Evolutionary conservation across 2,329 filamentous ascomycete species (phyloP).

Genomic region (Ophiostoma ips): DNA sequence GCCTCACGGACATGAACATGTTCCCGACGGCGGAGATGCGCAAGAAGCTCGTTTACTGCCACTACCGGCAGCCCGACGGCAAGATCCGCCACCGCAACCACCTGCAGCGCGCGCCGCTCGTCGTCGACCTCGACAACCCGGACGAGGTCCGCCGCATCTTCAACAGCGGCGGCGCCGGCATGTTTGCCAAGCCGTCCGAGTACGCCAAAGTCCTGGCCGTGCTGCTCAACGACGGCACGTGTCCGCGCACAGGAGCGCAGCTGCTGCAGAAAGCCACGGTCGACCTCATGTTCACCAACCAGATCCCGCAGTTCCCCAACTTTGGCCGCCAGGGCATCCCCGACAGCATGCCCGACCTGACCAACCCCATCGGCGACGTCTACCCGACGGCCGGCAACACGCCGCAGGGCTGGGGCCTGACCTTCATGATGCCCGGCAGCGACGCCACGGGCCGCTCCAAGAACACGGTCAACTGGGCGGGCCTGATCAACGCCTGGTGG

Average conservation of each 20-base stretch:
- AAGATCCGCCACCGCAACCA: conserved; percentile 24
- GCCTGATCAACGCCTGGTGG: conserved; percentile 43
- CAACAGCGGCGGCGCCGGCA: conserved; percentile 30
- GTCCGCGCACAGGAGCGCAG: conserved; percentile 35
- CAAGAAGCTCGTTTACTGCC: conserved; percentile 37
- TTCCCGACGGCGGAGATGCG: conserved; percentile 38
- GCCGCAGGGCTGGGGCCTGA: conserved; percentile 48
- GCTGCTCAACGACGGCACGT: conserved; percentile 46
- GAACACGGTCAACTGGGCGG: conserved; percentile 38
- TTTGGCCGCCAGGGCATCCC: conserved; percentile 29
- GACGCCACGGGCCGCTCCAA: conserved; percentile 33
- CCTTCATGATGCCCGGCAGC: conserved; percentile 34
- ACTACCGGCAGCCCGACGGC: conserved; percentile 32
- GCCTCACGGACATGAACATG: conserved; percentile 32
- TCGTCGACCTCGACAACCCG: conserved; percentile 6
- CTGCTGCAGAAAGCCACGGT: conserved; percentile 42
- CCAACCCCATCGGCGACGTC: conserved; percentile 31
- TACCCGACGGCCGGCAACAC: conserved; percentile 28
- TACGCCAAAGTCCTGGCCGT: conserved; percentile 39
- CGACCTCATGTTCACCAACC: conserved; percentile 47
- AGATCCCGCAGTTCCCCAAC: conserved; percentile 37
- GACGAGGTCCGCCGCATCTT: conserved; percentile 11
- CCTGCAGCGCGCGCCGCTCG: conserved; percentile 8
- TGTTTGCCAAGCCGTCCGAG: conserved; percentile 28
- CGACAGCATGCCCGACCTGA: conserved; percentile 30